phyloP scores from a whole-genome alignment of 306 rosid species.

The Vigna radiata region DNA sequence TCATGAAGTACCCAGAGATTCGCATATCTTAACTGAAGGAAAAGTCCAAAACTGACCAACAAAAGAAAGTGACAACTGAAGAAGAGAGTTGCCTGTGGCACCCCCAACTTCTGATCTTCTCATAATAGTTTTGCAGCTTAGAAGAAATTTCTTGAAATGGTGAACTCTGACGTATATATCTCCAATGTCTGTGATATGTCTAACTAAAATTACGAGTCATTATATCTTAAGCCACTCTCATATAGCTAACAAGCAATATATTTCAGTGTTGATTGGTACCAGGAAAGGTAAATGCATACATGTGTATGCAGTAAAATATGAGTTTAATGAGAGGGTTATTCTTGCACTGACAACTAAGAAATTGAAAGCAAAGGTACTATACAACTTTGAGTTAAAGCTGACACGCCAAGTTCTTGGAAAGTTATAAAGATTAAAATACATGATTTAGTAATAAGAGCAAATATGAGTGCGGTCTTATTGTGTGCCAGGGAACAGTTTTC shows the following conservation, averaged over 20 bases:
- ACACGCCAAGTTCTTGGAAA: slow-evolving; percentile 44
- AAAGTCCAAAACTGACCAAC: slow-evolving; percentile 43
- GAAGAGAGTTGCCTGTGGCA: slow-evolving; percentile 21
- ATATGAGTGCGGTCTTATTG: slow-evolving; percentile 39
- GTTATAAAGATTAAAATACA: slow-evolving; percentile 14
- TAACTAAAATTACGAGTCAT: slow-evolving; percentile 15
- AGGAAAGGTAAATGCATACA: slow-evolving; percentile 3
- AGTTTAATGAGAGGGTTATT: background rate
- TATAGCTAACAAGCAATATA: background rate
- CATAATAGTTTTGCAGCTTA: slow-evolving; percentile 12
- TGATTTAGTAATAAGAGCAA: slow-evolving; percentile 18
- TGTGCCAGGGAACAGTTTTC: slow-evolving; percentile 47
- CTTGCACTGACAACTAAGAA: slow-evolving; percentile 1
- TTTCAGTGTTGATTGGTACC: slow-evolving; percentile 9
- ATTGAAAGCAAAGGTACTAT: slow-evolving; percentile 37
- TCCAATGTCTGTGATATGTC: slow-evolving; percentile 16
- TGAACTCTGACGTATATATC: slow-evolving; percentile 37
- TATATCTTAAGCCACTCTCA: background rate
- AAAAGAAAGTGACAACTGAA: slow-evolving; percentile 49
- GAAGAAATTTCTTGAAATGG: slow-evolving; percentile 38
- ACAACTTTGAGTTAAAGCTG: slow-evolving; percentile 45
- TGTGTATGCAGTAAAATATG: background rate
- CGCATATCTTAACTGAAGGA: slow-evolving; percentile 45
- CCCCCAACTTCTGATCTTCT: slow-evolving; percentile 29
- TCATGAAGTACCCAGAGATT: slow-evolving; percentile 38